Evolutionary conservation across 1,284 basidiomycete species (phyloP).

Genomic region (Heterobasidion irregulare): DNA sequence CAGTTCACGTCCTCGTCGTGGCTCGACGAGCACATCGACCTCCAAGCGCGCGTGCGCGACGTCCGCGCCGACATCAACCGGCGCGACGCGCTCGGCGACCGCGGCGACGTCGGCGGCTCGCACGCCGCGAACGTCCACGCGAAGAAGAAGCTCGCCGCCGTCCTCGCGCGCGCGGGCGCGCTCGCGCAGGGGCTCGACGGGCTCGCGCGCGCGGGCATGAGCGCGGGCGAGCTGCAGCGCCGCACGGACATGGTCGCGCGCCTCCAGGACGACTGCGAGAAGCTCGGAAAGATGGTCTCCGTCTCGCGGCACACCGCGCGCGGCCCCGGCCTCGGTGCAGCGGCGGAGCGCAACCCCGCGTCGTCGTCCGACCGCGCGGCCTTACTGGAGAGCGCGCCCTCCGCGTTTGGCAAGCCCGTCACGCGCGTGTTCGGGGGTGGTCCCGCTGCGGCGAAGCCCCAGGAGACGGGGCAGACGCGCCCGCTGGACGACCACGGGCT

Average conservation of each 20-base stretch:
- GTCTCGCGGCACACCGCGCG: constrained; percentile 52
- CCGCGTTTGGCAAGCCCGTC: constrained; percentile 33
- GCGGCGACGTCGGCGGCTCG: constrained; percentile 66
- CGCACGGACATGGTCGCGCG: constrained; percentile 78
- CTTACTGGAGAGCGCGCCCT: constrained; percentile 35
- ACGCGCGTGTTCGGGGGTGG: constrained; percentile 71
- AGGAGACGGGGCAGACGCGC: constrained; percentile 82
- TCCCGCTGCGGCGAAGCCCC: constrained; percentile 36
- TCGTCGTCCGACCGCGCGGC: constrained; percentile 56
- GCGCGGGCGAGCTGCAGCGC: constrained; percentile 76
- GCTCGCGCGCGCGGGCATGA: constrained; percentile 62
- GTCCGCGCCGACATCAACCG: constrained; percentile 81
- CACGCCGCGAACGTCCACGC: constrained; percentile 77
- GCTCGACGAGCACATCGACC: constrained; percentile 77
- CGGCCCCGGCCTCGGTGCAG: constrained; percentile 25
- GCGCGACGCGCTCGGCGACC: constrained; percentile 75
- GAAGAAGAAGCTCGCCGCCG: constrained; percentile 74
- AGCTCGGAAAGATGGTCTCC: constrained; percentile 70
- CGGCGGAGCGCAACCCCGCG: constrained; percentile 31
- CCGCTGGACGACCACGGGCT: constrained; percentile 81
- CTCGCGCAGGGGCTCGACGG: constrained; percentile 67
- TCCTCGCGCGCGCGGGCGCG: constrained; percentile 59
- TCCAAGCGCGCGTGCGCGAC: constrained; percentile 69
- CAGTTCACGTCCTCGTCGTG: constrained; percentile 71
- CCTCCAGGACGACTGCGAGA: constrained; percentile 81